These are phyloP conservation scores for Phanerodontia chrysosporium DNA, from an alignment of 768 basidiomycete species.

Conservation along the genomic window DNA sequence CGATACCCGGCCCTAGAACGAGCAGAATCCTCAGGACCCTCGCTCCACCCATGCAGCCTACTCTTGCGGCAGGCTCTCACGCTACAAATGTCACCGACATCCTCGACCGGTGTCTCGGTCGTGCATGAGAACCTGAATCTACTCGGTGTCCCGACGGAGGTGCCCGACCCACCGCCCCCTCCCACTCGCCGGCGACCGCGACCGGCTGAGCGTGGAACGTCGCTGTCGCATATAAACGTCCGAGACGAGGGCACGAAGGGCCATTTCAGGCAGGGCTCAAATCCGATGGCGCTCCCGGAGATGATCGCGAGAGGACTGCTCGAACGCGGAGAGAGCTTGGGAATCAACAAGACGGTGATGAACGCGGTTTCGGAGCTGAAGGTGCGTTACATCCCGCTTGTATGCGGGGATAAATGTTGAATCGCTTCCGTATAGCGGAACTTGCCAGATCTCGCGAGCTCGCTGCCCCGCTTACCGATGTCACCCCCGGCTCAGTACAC, in stretches of 20 bases:
- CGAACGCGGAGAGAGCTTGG: constrained; percentile 73
- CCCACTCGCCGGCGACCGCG: constrained; percentile 34
- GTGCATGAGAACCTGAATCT: constrained; percentile 79
- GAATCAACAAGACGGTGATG: constrained; percentile 82
- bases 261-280: constrained; percentile 20
- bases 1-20: constrained; percentile 66
- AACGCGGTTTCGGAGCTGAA: constrained; percentile 75
- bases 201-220: constrained; percentile 27
- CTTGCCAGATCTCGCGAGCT: constrained; percentile 76
- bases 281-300: constrained; percentile 60
- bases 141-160: constrained; percentile 67
- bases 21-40: constrained; percentile 10
- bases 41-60: constrained; percentile 55
- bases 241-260: neutral
- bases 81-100: constrained; percentile 68
- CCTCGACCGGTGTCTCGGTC: constrained; percentile 72
- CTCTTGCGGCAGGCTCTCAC: constrained; percentile 82
- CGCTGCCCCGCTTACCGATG: constrained; percentile 57
- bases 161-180: constrained; percentile 43
- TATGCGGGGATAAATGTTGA: constrained; percentile 3
- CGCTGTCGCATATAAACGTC: constrained; percentile 14
- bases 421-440: constrained; percentile 52
- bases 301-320: constrained; percentile 66
- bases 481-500: constrained; percentile 34
- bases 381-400: constrained; percentile 33